Evolutionary conservation across 1,284 basidiomycete genomes (phyloP).

Genomic region (Rhodotorula sp.): DNA sequence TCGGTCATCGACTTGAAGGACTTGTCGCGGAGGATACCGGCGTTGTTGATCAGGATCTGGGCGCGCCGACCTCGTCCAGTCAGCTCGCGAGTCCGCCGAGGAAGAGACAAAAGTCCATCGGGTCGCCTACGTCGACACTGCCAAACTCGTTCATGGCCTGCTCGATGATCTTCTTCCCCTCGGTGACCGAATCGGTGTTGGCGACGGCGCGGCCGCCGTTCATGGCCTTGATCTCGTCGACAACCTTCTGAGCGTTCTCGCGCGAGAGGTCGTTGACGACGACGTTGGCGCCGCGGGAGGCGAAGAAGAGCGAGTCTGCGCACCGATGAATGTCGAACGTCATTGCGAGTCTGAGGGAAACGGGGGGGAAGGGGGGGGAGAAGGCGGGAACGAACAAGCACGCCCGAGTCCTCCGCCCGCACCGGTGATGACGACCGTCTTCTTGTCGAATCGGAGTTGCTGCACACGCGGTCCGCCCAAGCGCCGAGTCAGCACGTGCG

Average conservation of each 20-base stretch:
- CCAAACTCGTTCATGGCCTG: conserved; percentile 86
- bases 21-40: conserved; percentile 76
- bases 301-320: conserved; percentile 88
- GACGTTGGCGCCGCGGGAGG: conserved; percentile 84
- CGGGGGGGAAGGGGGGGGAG: background rate
- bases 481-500: no score
- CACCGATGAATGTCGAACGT: background rate
- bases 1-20: conserved; percentile 53
- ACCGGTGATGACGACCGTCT: conserved; percentile 91
- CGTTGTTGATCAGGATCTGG: conserved; percentile 74
- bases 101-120: background rate
- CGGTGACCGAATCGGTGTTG: conserved; percentile 84
- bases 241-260: conserved; percentile 86
- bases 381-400: conserved; percentile 58
- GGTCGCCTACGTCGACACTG: conserved; percentile 69
- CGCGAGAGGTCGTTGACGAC: conserved; percentile 93
- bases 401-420: conserved; percentile 92
- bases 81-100: no score
- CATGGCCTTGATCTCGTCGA: conserved; percentile 73
- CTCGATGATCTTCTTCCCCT: conserved; percentile 77
- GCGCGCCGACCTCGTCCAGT: background rate
- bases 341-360: no score
- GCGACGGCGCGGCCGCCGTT: conserved; percentile 76
- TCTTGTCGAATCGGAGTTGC: conserved; percentile 74
- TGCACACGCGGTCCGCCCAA: conserved; percentile 1